phyloP scores from a whole-genome alignment of 305 asterid species.

The Galium porrigens region DNA sequence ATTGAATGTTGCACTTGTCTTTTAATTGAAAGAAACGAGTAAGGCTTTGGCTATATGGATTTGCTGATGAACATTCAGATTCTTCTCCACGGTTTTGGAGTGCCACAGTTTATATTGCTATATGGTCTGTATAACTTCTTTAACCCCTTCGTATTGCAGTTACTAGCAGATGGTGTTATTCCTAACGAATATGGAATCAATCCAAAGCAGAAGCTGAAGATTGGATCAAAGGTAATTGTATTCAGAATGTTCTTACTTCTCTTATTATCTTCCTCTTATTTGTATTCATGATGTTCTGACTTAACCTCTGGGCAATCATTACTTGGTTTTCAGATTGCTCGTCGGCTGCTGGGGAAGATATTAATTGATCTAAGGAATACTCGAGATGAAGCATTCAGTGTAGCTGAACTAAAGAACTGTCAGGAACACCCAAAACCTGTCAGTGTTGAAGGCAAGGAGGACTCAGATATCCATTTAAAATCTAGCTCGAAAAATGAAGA shows the following conservation, averaged over 20 bases:
- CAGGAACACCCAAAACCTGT: constrained; percentile 24
- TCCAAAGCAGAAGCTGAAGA: constrained; percentile 72
- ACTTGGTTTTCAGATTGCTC: constrained; percentile 29
- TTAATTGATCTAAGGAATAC: constrained; percentile 45
- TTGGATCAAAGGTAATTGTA: constrained; percentile 71
- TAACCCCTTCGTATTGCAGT: constrained; percentile 29
- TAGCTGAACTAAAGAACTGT: constrained; percentile 36
- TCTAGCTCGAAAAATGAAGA: constrained; percentile 27
- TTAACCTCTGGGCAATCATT: background rate
- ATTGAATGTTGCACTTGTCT: background rate
- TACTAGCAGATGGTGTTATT: constrained; percentile 96
- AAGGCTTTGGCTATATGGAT: background rate
- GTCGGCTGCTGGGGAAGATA: constrained; percentile 44
- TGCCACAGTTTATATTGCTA: constrained; percentile 7
- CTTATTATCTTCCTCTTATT: background rate
- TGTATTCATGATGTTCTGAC: background rate
- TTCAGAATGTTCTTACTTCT: background rate
- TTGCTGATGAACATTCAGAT: background rate
- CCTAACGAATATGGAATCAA: constrained; percentile 97
- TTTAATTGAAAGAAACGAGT: background rate
- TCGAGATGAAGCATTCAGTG: constrained; percentile 43
- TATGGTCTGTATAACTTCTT: constrained; percentile 1
- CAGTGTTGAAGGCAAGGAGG: constrained; percentile 25
- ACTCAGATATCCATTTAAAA: constrained; percentile 23
- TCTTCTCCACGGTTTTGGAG: background rate